Base-by-base conservation (phyloP, 768 basidiomycete genomes). In the Lactarius indigo region DNA sequence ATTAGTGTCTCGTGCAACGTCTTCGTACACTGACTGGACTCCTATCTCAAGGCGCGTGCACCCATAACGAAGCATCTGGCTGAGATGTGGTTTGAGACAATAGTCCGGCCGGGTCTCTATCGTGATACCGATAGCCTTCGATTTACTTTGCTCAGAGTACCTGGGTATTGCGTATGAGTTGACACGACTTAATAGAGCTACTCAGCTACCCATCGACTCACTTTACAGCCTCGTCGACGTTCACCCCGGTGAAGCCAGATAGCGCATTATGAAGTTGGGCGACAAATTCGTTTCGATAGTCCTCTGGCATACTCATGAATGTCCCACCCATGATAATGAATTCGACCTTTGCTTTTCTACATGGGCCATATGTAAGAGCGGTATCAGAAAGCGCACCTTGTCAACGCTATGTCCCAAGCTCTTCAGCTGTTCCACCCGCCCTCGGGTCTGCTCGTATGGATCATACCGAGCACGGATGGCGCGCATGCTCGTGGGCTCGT, bases 221-320 rank as follows among this genome's bases (percentile, higher is more conserved):
- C 88, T 88, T 84, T 39, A 99, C 96, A 47, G 97, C 96, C 77
- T 99, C 97, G 71, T 98, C 97, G 17, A 99, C 87, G 70, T 98
- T 90, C 2, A 86, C 83, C 1, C 94, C 94, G 1, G 96, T 98
- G 74, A 92, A 96, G 0, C 97, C 97, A 18, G 93, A 95, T 6
- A 99, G 80, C 1, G 97, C 96, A 76, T 98, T 98, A 76, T 98
- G 97, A 63, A 99, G 81, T 68, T 98, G 96, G 1, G 96, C 95
- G 63, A 98, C 85, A 71, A 99, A 99, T 70, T 91, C 88, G 67
- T 86, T 87, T 67, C 97, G 86, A 75, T 99, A 98, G 55, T 94
- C 92, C 76, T 98, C 95, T 42, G 96, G 92, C 91, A 98, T 96
- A 74, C 96, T 98, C 95, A 99, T 98, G 77, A 99, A 99, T 13